Percentiles rank a stretch among this genome's conserved stretches.
These are phyloP conservation scores for Orychophragmus violaceus DNA, from an alignment of 345 rosid genomes.

Conservation along the genomic window DNA sequence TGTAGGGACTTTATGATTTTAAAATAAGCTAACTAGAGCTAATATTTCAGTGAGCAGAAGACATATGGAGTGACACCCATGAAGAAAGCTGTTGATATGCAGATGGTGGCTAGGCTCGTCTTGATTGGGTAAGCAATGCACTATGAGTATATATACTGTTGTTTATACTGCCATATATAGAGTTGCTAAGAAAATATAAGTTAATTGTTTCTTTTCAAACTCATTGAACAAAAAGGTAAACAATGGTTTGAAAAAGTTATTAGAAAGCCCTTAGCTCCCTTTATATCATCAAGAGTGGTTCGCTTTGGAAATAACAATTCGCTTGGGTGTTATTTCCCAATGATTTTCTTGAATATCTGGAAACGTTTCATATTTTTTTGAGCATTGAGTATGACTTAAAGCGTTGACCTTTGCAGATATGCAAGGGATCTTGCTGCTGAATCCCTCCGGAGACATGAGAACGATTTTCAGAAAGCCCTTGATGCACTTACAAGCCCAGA, in stretches of 20 bases:
- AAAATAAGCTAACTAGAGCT: background rate
- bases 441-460: slow-evolving; percentile 85
- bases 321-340: background rate
- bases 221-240: background rate
- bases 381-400: background rate
- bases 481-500: slow-evolving; percentile 82
- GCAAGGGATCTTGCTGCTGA: slow-evolving; percentile 83
- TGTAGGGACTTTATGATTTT: background rate
- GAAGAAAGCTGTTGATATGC: slow-evolving; percentile 77
- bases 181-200: background rate
- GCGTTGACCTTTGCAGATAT: slow-evolving; percentile 48
- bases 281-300: background rate
- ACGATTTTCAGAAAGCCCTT: slow-evolving; percentile 70
- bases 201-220: background rate
- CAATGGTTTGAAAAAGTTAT: background rate
- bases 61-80: slow-evolving; percentile 70
- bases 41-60: slow-evolving; percentile 71
- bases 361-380: background rate
- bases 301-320: background rate
- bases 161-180: background rate
- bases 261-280: background rate
- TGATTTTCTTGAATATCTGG: background rate
- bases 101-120: slow-evolving; percentile 50
- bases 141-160: background rate
- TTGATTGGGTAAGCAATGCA: slow-evolving; percentile 63